Percentiles rank a stretch among this genome's conserved stretches.
Conservation (phyloP, 2,329 filamentous ascomycete genomes). For the Alternaria ethzedia region DNA sequence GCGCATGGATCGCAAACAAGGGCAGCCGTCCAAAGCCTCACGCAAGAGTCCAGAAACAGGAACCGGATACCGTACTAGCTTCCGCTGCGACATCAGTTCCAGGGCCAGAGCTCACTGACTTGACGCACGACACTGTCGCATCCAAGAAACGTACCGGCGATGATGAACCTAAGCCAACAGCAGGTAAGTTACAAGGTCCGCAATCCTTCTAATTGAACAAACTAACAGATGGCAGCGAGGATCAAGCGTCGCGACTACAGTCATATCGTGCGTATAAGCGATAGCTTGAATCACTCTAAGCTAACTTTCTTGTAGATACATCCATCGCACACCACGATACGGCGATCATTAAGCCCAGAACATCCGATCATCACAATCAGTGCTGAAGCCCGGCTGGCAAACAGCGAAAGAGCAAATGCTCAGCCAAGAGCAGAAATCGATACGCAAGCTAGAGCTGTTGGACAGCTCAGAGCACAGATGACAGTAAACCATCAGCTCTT, state of each 20-base stretch:
- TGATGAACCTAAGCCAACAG: neutral
- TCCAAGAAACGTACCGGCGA: neutral
- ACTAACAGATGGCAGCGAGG: neutral
- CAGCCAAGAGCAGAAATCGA: too few species aligned
- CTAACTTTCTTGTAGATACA: neutral
- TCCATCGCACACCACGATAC: neutral
- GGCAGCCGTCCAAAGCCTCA: neutral
- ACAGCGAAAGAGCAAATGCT: neutral
- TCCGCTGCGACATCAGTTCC: neutral
- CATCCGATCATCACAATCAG: neutral
- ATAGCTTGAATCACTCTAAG: neutral
- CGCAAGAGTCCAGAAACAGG: neutral
- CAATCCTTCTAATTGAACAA: fast-evolving
- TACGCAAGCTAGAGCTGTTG: neutral
- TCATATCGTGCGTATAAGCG: neutral
- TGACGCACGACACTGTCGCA: neutral
- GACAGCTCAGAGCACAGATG: neutral
- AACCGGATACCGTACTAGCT: fast-evolving
- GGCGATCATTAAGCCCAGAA: neutral
- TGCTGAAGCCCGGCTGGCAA: neutral
- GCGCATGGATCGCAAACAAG: neutral
- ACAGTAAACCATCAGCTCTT: neutral
- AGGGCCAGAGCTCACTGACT: neutral
- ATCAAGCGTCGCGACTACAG: neutral
- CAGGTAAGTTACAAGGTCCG: neutral